Conservation (phyloP, 768 basidiomycete genomes). For the Mycena rebaudengoi region DNA sequence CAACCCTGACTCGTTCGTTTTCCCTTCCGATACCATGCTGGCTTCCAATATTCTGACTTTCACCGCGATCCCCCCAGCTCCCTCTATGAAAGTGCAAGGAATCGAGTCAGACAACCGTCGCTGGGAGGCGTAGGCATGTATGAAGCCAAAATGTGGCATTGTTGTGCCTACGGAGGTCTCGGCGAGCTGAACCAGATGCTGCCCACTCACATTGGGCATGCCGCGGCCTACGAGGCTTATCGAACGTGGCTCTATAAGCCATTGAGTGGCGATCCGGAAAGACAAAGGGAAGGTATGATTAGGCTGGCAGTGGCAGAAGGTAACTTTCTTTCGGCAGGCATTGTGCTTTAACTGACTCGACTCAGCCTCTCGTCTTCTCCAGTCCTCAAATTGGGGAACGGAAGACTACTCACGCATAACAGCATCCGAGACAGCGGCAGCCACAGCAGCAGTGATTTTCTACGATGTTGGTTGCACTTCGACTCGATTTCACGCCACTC, state of each 20-base stretch:
- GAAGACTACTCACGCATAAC: conserved; percentile 57
- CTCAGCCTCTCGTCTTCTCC: conserved; percentile 60
- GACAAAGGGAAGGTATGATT: conserved; percentile 71
- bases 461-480: conserved; percentile 54
- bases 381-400: conserved; percentile 52
- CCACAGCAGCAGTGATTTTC: conserved; percentile 70
- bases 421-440: conserved; percentile 72
- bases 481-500: background rate
- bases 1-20: conserved; percentile 65
- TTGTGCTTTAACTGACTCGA: conserved; percentile 3
- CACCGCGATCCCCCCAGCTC: conserved; percentile 58
- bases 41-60: conserved; percentile 28
- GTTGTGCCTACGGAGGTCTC: conserved; percentile 68
- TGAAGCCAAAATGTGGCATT: conserved; percentile 74
- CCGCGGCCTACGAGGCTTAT: conserved; percentile 82
- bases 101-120: conserved; percentile 49
- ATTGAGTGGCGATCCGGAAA: conserved; percentile 62
- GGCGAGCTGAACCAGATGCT: conserved; percentile 59
- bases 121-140: conserved; percentile 59
- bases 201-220: conserved; percentile 74
- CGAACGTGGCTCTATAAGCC: conserved; percentile 72
- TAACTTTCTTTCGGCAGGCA: conserved; percentile 34
- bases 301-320: conserved; percentile 80
- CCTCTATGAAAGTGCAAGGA: conserved; percentile 63
- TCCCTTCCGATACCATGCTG: conserved; percentile 18